Evolutionary conservation across 164 flowering plant genomes (phyloP).

Genomic region (Vitis labrusca): DNA sequence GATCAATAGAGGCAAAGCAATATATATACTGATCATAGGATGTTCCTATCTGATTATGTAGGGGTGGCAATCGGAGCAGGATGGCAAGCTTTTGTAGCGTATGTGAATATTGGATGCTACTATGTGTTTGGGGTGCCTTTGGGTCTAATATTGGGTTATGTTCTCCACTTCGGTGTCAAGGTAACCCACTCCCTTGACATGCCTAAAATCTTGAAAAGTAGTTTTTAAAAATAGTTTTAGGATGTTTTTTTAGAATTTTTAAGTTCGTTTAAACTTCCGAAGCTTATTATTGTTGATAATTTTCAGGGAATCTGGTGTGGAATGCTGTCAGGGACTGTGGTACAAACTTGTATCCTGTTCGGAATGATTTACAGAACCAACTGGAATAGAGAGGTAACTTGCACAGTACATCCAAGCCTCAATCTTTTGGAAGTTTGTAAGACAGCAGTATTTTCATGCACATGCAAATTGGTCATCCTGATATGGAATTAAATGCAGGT

Average conservation of each 20-base stretch:
- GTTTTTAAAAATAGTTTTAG: no score
- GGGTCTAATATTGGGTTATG: slow-evolving; percentile 56
- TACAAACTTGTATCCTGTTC: slow-evolving; percentile 54
- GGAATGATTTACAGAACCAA: slow-evolving; percentile 53
- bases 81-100: slow-evolving; percentile 73
- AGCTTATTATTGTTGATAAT: no score
- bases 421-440: no score
- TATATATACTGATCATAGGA: no score
- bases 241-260: no score
- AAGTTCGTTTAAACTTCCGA: no score
- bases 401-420: no score
- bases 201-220: no score
- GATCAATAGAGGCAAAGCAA: no score
- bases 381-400: slow-evolving; percentile 70
- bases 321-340: slow-evolving; percentile 53
- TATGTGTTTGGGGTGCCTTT: slow-evolving; percentile 64
- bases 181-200: slow-evolving; percentile 22
- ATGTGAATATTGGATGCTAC: slow-evolving; percentile 66
- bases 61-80: slow-evolving; percentile 87
- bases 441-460: no score
- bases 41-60: slow-evolving; percentile 8
- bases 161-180: slow-evolving; percentile 42
- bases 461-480: no score
- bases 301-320: slow-evolving; percentile 78
- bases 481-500: slow-evolving; percentile 28